These are phyloP conservation scores for Neospermospora avenae DNA, from an alignment of 2,329 filamentous ascomycete genomes.

Conservation along the genomic window DNA sequence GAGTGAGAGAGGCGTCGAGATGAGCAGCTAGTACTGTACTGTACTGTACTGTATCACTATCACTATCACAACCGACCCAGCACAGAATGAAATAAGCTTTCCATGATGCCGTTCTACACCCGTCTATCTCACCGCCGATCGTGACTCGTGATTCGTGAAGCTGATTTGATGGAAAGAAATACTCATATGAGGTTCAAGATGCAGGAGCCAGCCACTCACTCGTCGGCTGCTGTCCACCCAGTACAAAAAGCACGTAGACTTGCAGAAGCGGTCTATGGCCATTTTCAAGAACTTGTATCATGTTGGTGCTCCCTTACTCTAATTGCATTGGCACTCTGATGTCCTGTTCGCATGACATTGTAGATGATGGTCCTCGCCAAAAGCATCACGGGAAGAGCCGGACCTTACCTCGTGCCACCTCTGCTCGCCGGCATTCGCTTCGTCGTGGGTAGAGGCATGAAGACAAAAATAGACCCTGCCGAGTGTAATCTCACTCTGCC, in stretches of 20 bases:
- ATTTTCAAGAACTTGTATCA: constrained; percentile 2
- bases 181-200: neutral
- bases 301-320: neutral
- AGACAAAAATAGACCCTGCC: constrained; percentile 7
- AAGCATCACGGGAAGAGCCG: neutral
- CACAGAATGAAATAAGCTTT: constrained; percentile 4
- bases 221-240: neutral
- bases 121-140: too few species aligned
- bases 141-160: too few species aligned
- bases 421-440: neutral
- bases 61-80: constrained; percentile 5
- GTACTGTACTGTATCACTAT: neutral
- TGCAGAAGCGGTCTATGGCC: neutral
- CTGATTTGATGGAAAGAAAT: too few species aligned
- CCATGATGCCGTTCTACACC: neutral
- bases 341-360: neutral
- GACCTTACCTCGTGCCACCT: neutral
- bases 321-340: neutral
- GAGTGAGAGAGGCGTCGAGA: neutral
- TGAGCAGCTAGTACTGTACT: too few species aligned
- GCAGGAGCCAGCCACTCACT: neutral
- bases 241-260: neutral
- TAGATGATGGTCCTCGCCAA: constrained; percentile 3
- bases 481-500: neutral
- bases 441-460: neutral